Evolutionary conservation across 2,329 filamentous ascomycete genomes (phyloP), one percentile per base, ranked within the genome.

Genomic region (Aspergillus carbonarius): DNA sequence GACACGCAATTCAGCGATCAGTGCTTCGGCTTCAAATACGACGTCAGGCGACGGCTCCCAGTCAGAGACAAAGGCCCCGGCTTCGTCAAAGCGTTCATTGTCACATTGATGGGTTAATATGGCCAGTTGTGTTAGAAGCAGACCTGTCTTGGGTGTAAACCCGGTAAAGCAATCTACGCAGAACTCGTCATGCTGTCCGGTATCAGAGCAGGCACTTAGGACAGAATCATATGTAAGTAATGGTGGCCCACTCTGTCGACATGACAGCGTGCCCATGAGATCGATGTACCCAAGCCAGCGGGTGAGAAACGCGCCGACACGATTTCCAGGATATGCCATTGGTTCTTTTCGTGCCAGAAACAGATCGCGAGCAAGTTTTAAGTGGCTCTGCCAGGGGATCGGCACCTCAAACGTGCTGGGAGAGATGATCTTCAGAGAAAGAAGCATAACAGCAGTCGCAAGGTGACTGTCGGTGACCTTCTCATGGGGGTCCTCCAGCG

Each of bases 211-310:
- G 10, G 81, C 72, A 34, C 61, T 70, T 13, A 74, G 25, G 18
- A 73, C 61, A 2, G 73, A 73, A 68, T 73, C 84, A 73, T 78
- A 86, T 70, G 79, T 76, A 56, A 78, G 80, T 8, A 85, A 76
- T 0, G 84, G 82, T 20, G 80, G 79, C 34, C 81, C 81, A 34
- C 79, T 79, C 50, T 78, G 79, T 9, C 83, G 83, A 15, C 89
- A 89, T 55, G 78, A 79, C 79, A 96, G 79, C 42, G 85, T 87
- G 23, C 90, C 91, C 56, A 95, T 78, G 1, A 95, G 86, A 68
- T 95, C 91, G 18, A 96, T 82, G 73, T 95, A 95, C 1, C 88
- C 89, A 63, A 95, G 89, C 91, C 91, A 96, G 59, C 89, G 86
- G 64, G 85, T 88, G 9, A 95, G 81, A 69, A 96, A 95, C 54